These are phyloP conservation scores for Leavenworthia alabamica DNA, from an alignment of 345 rosid species.

Conservation along the genomic window DNA sequence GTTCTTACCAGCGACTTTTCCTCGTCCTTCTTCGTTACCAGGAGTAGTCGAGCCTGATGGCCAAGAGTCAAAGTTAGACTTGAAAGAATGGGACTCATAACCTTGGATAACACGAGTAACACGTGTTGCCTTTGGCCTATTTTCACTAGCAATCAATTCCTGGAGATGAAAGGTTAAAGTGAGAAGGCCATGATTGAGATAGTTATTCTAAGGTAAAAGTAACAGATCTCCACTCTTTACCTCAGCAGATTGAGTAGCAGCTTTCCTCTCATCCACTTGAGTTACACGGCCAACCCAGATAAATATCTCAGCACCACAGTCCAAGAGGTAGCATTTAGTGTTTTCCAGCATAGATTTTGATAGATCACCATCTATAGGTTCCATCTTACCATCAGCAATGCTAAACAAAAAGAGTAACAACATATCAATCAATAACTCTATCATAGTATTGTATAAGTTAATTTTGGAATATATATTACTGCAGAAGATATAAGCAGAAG, in stretches of 20 bases:
- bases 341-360: constrained; percentile 80
- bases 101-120: constrained; percentile 87
- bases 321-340: constrained; percentile 75
- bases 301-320: constrained; percentile 82
- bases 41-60: constrained; percentile 77
- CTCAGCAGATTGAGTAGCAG: constrained; percentile 80
- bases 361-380: constrained; percentile 63
- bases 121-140: constrained; percentile 74
- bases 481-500: neutral
- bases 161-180: constrained; percentile 35
- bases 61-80: constrained; percentile 92
- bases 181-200: constrained; percentile 17
- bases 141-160: constrained; percentile 69
- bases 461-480: neutral
- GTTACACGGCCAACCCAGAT: constrained; percentile 97
- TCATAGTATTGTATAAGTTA: neutral
- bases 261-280: constrained; percentile 95
- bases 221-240: constrained; percentile 33
- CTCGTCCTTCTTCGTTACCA: constrained; percentile 89
- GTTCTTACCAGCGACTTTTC: constrained; percentile 90
- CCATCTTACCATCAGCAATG: constrained; percentile 56
- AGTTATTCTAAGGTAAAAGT: neutral
- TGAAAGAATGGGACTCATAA: constrained; percentile 84
- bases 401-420: constrained; percentile 31
- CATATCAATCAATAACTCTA: constrained; percentile 20